Base-by-base conservation (phyloP, 768 basidiomycete species). In the Rhizopogon salebrosus region DNA sequence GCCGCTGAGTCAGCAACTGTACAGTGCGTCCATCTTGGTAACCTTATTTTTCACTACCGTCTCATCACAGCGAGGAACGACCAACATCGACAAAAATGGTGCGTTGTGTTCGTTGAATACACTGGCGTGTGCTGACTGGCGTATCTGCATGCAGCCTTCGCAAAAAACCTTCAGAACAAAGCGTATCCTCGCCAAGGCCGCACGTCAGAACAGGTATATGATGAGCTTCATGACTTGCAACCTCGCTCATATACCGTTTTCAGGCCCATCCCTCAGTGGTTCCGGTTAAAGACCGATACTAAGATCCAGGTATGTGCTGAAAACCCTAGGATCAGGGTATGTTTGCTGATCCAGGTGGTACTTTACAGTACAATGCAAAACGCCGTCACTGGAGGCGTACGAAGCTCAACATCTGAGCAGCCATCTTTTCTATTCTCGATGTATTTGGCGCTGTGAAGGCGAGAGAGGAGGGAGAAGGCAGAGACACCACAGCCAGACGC, bases 371-470 rank as follows among this genome's bases (percentile, higher is more conserved):
- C 70, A 93, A 93, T 74, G 87, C 89, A 60, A 98, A 98, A 80
- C 83, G 95, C 62, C 89, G 95, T 71, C 95, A 99, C 81, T 99
- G 95, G 95, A 83, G 95, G 70, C 88, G 95, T 74, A 98, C 95
- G 59, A 98, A 98, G 82, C 84, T 98, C 77, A 95, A 95, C 82
- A 87, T 97, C 73, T 95, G 85, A 78, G 54, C 58, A 8, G 38
- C 46, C 42, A 38, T 16, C 38, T 50, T 39, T 48, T 48, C 26
- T 22, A 23, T 36, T 34, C 52, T 35, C 20, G 9, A 51, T 56
- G 22, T 42, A 40, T 48, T 49, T 24, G 52, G 49, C 26, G 31
- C 13, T 41, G 37, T 51, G 52, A 45, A 39, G 54, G 51, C 38
- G 38, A 39, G 14, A 7, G 41, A 46, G 4, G 41, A 46, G 4